Evolutionary conservation across 345 rosid species (phyloP).

Genomic region (Lumnitzera racemosa): DNA sequence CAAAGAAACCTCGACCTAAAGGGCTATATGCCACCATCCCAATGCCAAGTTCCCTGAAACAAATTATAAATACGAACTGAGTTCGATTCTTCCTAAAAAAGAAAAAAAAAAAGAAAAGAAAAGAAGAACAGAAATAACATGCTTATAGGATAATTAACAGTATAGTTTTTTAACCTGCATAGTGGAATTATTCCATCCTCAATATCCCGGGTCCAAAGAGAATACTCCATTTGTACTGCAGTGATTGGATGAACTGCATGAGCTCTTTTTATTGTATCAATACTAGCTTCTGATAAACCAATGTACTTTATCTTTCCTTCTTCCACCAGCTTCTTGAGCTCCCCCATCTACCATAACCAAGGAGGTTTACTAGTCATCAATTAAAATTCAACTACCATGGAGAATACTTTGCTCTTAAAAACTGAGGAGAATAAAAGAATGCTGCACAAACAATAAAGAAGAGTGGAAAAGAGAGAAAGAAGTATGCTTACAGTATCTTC

Average conservation of each 20-base stretch:
- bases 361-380: background rate
- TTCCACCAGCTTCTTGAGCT: slow-evolving; percentile 36
- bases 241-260: slow-evolving; percentile 34
- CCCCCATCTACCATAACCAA: slow-evolving; percentile 19
- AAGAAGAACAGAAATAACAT: too few relatives aligned
- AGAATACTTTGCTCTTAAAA: too few relatives aligned
- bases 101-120: too few relatives aligned
- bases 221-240: slow-evolving; percentile 35
- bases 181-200: slow-evolving; percentile 30
- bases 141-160: too few relatives aligned
- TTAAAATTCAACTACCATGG: too few relatives aligned
- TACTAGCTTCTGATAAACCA: slow-evolving; percentile 33
- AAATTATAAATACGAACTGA: background rate
- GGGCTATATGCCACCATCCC: slow-evolving; percentile 31
- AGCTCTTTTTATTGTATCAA: slow-evolving; percentile 31
- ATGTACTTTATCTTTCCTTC: slow-evolving; percentile 37
- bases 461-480: background rate
- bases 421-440: too few relatives aligned
- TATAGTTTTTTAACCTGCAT: slow-evolving; percentile 18
- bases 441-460: too few relatives aligned
- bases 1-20: slow-evolving; percentile 33
- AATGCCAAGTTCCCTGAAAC: slow-evolving; percentile 30
- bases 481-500: slow-evolving; percentile 36
- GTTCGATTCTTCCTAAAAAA: too few relatives aligned
- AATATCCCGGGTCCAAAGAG: slow-evolving; percentile 30